phyloP scores from a whole-genome alignment of 169 alveolate species.

The Amoebophrya sp. region DNA sequence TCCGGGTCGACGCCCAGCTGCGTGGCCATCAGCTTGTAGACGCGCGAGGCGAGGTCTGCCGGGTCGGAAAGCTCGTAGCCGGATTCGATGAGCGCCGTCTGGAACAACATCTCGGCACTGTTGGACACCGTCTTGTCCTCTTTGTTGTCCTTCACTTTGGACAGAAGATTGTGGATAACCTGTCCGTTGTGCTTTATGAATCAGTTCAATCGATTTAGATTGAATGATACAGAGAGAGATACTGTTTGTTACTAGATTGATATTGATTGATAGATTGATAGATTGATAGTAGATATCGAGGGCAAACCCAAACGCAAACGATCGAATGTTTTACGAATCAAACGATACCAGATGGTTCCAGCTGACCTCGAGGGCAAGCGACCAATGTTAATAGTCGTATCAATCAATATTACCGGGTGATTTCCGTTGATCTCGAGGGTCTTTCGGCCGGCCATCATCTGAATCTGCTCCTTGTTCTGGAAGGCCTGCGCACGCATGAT shows the following conservation, averaged over 20 bases:
- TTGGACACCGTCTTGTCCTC: neutral
- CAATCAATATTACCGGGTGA: conserved; percentile 34
- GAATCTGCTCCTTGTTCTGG: conserved; percentile 34
- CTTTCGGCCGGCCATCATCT: conserved; percentile 38
- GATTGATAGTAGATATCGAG: conserved; percentile 6
- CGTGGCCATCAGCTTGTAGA: conserved; percentile 33
- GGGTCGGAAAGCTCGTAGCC: conserved; percentile 44
- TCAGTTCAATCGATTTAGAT: neutral
- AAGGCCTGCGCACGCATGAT: conserved; percentile 42
- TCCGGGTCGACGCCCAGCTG: conserved; percentile 25
- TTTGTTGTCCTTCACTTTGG: neutral
- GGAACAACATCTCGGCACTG: conserved; percentile 36
- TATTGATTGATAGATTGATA: too few species aligned
- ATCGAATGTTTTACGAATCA: too few species aligned
- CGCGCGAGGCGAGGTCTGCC: conserved; percentile 25
- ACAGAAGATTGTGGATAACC: neutral
- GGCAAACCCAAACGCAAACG: too few species aligned
- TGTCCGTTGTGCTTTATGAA: neutral
- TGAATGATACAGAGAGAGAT: neutral
- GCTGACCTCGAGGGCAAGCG: too few species aligned
- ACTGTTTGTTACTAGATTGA: too few species aligned
- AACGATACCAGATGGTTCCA: too few species aligned
- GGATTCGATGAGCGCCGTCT: conserved; percentile 39
- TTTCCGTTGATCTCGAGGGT: conserved; percentile 37
- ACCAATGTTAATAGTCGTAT: too few species aligned